A percentile compares a stretch with the other conserved stretches of the same genome.
These are phyloP conservation scores for Phytopythium aichiense DNA, from an alignment of 352 stramenopile species.

Conservation along the genomic window DNA sequence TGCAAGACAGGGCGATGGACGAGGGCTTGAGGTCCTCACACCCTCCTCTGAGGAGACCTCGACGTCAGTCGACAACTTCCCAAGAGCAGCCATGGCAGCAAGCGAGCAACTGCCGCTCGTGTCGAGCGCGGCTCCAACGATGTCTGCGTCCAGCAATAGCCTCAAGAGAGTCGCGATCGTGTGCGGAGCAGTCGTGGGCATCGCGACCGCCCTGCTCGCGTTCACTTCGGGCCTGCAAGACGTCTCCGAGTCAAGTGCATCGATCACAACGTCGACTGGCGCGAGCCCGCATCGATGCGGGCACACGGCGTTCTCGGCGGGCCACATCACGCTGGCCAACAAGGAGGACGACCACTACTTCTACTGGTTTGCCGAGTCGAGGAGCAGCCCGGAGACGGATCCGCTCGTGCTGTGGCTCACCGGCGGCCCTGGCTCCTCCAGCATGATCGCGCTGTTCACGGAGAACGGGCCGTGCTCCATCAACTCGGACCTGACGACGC, in stretches of 20 bases:
- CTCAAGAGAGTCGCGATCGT: not conserved
- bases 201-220: not conserved
- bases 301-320: conserved; percentile 28
- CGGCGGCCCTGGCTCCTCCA: conserved; percentile 43
- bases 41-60: not conserved
- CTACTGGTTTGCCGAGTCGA: conserved; percentile 60
- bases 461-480: conserved; percentile 56
- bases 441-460: conserved; percentile 37
- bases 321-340: conserved; percentile 49
- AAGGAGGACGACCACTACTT: conserved; percentile 67
- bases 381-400: conserved; percentile 21
- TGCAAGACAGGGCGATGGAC: not conserved
- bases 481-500: conserved; percentile 28
- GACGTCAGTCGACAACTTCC: not conserved
- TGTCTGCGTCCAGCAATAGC: not conserved
- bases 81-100: not conserved
- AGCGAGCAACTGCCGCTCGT: not conserved
- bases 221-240: not conserved
- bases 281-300: conserved; percentile 7
- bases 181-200: not conserved
- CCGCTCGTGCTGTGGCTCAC: conserved; percentile 57
- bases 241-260: not conserved
- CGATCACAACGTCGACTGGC: not conserved
- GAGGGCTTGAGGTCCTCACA: too few species aligned
- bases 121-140: not conserved